Evolutionary conservation across 75 land plant genomes (phyloP), one percentile per base, ranked within the genome.

Genomic region (Picea sitchensis): DNA sequence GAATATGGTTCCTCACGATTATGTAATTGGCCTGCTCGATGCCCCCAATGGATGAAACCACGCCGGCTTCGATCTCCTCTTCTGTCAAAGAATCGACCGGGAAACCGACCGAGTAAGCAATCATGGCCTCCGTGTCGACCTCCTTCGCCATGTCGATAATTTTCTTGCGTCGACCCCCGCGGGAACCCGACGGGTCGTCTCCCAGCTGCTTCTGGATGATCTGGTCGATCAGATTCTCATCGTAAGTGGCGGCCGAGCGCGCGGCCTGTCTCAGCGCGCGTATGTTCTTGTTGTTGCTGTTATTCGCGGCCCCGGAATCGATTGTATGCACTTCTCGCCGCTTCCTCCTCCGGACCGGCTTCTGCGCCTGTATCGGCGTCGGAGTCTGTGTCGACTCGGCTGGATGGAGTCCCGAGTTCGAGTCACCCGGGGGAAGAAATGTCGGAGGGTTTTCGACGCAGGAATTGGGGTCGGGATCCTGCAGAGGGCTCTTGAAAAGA

Each of bases 31-130:
- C 87, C 90, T 96, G 98, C 58, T 94, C 96, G 62, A 71, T 36
- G 20, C 92, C 93, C 41, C 95, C 95, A 54, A 90, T 21, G 21
- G 74, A 59, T 3, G 84, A 57, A 23, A 96, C 86, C 30, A 96
- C 98, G 63, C 84, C 83, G 30, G 92, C 87, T 73, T 93, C 94
- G 76, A 96, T 93, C 79, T 96, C 98, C 81, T 96, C 94, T 82
- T 92, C 96, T 4, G 94, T 87, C 5, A 95, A 84, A 8, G 90
- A 87, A 65, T 91, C 96, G 13, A 81, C 79, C 0, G 98, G 96
- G 73, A 96, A 96, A 3, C 98, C 98, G 3, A 90, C 89, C 1
- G 96, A 84, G 44, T 89, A 76, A 7, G 94, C 92, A 61, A 96
- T 86, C 81, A 93, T 82, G 73, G 98, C 90, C 74, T 96, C 98